A percentile compares a stretch with the other conserved stretches of the same genome.
Evolutionary conservation across 2,329 filamentous ascomycete genomes (phyloP).

Genomic region (Apiospora kogelbergensis): DNA sequence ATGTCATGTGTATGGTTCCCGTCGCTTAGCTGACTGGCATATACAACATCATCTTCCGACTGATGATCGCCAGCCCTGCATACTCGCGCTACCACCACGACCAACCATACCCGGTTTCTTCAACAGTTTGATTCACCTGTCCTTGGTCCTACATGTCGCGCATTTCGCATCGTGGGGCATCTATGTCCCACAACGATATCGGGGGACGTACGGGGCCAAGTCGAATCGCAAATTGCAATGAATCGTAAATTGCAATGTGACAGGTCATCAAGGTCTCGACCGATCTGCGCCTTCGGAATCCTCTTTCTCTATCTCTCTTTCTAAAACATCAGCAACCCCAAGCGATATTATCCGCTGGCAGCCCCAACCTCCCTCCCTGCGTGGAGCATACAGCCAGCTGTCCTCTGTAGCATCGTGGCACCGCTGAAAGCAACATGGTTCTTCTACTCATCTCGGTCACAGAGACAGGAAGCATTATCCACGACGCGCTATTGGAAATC

Average conservation of each 20-base stretch:
- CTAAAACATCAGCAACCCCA: neutral
- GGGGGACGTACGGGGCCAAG: neutral
- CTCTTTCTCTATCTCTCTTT: neutral
- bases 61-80: neutral
- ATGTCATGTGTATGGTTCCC: neutral
- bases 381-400: neutral
- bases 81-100: neutral
- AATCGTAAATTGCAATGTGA: neutral
- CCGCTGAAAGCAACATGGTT: neutral
- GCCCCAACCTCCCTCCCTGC: neutral
- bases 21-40: neutral
- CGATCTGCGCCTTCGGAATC: neutral
- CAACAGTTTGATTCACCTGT: neutral
- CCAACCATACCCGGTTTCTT: neutral
- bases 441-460: neutral
- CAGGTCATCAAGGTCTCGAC: neutral
- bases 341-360: neutral
- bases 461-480: neutral
- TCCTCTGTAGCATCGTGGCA: neutral
- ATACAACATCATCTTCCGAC: neutral
- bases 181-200: neutral
- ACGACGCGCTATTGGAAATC: neutral
- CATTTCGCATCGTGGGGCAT: neutral
- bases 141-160: neutral
- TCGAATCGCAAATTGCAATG: neutral